A percentile compares a stretch with the other conserved stretches of the same genome.
Evolutionary conservation across 306 rosid genomes (phyloP).

Genomic region (Abrus precatorius): DNA sequence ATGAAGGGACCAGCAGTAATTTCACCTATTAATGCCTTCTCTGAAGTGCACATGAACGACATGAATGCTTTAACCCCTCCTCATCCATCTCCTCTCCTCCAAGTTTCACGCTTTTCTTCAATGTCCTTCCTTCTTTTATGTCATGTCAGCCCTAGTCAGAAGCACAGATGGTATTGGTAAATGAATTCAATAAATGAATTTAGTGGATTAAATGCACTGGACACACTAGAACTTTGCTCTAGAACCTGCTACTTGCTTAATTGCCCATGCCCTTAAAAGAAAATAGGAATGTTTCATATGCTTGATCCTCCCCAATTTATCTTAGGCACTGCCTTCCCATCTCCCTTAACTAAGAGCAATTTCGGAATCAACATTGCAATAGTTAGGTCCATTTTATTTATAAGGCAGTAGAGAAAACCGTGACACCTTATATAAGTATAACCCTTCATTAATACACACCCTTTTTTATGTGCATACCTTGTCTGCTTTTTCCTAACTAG

Average conservation of each 20-base stretch:
- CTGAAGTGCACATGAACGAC: conserved; percentile 52
- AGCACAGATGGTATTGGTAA: conserved; percentile 21
- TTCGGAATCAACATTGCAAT: conserved; percentile 5
- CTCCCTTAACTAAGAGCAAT: not conserved
- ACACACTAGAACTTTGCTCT: not conserved
- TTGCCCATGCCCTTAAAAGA: conserved; percentile 3
- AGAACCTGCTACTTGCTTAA: not conserved
- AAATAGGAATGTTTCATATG: conserved; percentile 29
- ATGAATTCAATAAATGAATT: conserved; percentile 39
- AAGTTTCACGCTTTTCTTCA: conserved; percentile 42
- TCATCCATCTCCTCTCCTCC: not conserved
- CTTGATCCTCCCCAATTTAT: not conserved
- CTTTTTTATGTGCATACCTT: conserved; percentile 7
- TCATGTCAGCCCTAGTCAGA: conserved; percentile 30
- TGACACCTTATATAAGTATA: conserved; percentile 38
- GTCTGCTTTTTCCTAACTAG: conserved; percentile 8
- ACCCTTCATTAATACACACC: conserved; percentile 6
- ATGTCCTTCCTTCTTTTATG: conserved; percentile 39
- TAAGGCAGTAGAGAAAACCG: conserved; percentile 28
- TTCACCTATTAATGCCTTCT: conserved; percentile 41
- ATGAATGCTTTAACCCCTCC: conserved; percentile 49
- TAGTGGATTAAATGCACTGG: conserved; percentile 30
- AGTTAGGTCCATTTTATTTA: conserved; percentile 18
- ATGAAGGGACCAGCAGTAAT: not conserved
- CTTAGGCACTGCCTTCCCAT: not conserved